A percentile compares a stretch with the other conserved stretches of the same genome.
These are phyloP conservation scores for Dactylonectria estremocensis DNA, from an alignment of 2,329 filamentous ascomycete genomes.

Conservation along the genomic window DNA sequence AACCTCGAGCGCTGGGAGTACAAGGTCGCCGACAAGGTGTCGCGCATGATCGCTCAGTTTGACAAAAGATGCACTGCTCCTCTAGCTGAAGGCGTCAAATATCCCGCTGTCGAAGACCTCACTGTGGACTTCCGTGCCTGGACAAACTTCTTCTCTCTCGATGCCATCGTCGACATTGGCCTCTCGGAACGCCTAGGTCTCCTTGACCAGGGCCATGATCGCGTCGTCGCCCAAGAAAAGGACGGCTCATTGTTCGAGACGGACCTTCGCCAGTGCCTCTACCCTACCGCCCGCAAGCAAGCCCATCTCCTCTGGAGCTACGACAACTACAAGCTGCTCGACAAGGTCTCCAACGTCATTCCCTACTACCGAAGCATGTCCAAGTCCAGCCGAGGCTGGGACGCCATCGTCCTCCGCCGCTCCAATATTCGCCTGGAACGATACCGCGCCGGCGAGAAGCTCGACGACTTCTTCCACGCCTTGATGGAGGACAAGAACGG, in stretches of 20 bases:
- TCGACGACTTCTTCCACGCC: conserved; percentile 72
- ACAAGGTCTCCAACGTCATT: conserved; percentile 65
- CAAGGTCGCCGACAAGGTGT: conserved; percentile 68
- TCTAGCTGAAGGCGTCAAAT: conserved; percentile 44
- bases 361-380: conserved; percentile 52
- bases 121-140: conserved; percentile 65
- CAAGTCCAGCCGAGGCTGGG: conserved; percentile 54
- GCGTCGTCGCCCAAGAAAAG: conserved; percentile 58
- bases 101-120: conserved; percentile 55
- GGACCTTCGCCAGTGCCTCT: conserved; percentile 64
- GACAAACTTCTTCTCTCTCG: conserved; percentile 69
- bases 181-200: conserved; percentile 66
- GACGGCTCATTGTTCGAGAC: conserved; percentile 63
- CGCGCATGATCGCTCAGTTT: conserved; percentile 60
- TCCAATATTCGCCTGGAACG: conserved; percentile 49
- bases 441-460: conserved; percentile 62
- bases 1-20: conserved; percentile 69
- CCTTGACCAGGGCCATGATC: conserved; percentile 64
- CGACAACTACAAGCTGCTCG: conserved; percentile 64
- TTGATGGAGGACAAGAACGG: conserved; percentile 66
- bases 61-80: conserved; percentile 60
- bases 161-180: conserved; percentile 71
- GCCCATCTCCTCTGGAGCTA: conserved; percentile 67
- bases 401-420: conserved; percentile 57
- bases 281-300: conserved; percentile 65